phyloP scores from a whole-genome alignment of 169 alveolate species.

The Theileria luwenshuni region DNA sequence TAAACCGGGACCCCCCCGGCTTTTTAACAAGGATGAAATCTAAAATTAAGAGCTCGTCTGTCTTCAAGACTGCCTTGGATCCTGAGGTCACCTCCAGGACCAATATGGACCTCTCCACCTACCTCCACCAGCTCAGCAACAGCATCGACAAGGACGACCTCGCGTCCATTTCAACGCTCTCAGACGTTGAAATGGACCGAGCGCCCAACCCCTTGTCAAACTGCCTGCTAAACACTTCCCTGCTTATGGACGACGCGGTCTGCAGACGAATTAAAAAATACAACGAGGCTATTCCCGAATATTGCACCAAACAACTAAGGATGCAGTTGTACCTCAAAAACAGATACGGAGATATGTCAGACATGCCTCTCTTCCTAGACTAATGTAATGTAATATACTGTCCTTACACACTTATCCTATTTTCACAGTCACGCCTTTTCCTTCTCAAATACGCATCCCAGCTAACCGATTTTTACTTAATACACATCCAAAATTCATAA shows the following conservation, averaged over 20 bases:
- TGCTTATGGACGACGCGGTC: neutral
- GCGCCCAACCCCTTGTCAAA: neutral
- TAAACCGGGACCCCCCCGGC: neutral
- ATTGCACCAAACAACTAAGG: conserved; percentile 6
- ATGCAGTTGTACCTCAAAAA: conserved; percentile 13
- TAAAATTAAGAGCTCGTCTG: neutral
- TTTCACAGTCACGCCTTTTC: no score
- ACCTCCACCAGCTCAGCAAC: conserved; percentile 8
- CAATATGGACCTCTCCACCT: conserved; percentile 8
- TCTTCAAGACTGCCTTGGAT: conserved; percentile 4
- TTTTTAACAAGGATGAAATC: conserved; percentile 10
- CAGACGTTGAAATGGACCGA: conserved; percentile 1
- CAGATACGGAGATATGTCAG: conserved; percentile 65
- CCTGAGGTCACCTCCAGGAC: neutral
- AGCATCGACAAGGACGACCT: conserved; percentile 20
- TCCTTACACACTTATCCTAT: neutral
- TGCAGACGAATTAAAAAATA: conserved; percentile 7
- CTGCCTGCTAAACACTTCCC: conserved; percentile 25
- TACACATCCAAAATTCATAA: no score
- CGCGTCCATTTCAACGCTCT: conserved; percentile 29
- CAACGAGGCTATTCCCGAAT: conserved; percentile 8
- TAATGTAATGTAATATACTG: neutral
- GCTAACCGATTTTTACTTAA: no score
- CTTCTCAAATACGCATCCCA: no score
- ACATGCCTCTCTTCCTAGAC: conserved; percentile 48